Percentiles rank a stretch among this genome's conserved stretches.
Conservation (phyloP, 805 yeast species). For the Metschnikowia noctiluminum region DNA sequence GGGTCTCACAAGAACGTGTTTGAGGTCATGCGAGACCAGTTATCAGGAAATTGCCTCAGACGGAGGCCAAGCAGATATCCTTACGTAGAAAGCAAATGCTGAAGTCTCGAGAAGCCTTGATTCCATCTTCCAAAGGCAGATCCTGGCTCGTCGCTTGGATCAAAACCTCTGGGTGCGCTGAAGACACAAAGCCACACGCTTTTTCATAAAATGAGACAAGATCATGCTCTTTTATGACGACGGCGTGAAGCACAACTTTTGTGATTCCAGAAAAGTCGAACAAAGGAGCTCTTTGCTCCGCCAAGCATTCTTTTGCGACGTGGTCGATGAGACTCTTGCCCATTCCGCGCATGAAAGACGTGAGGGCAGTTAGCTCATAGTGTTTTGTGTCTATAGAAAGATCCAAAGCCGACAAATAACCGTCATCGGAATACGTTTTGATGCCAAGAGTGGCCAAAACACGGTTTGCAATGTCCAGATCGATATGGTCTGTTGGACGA, state of each 20-base stretch:
- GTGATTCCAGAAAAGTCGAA: too few species aligned
- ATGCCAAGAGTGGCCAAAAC: constrained; percentile 28
- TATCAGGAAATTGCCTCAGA: too few species aligned
- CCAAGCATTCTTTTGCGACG: constrained; percentile 4
- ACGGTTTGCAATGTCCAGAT: constrained; percentile 18
- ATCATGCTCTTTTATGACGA: constrained; percentile 48
- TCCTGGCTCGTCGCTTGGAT: constrained; percentile 11
- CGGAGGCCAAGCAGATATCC: not conserved
- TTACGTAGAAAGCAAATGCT: constrained; percentile 37
- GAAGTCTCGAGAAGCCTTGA: constrained; percentile 39
- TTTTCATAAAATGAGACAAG: constrained; percentile 43
- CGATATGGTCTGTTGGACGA: constrained; percentile 18
- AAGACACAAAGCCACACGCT: constrained; percentile 35
- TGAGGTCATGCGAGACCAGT: too few species aligned
- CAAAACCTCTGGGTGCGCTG: constrained; percentile 19
- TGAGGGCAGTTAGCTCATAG: constrained; percentile 50
- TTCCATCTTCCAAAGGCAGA: constrained; percentile 34
- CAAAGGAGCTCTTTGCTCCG: too few species aligned
- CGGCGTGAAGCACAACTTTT: constrained; percentile 31
- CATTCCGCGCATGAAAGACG: constrained; percentile 46
- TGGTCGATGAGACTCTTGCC: constrained; percentile 30
- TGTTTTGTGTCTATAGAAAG: constrained; percentile 8
- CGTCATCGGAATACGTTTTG: constrained; percentile 9
- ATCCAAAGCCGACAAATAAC: not conserved
- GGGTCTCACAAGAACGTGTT: too few species aligned